phyloP scores from a whole-genome alignment of 345 rosid species.

The Garcia nutans region DNA sequence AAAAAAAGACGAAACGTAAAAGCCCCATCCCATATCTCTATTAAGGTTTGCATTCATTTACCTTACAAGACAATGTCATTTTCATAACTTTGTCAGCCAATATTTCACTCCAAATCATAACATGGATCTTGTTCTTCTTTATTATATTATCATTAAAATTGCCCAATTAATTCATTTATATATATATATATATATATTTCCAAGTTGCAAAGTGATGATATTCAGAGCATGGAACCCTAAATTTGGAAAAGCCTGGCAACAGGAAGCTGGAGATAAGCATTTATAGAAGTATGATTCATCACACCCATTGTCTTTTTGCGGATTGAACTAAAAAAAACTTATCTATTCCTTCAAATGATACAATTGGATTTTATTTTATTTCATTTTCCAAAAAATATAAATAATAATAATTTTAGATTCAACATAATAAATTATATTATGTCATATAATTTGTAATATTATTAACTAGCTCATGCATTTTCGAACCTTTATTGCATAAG shows the following conservation, averaged over 20 bases:
- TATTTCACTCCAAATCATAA: background rate
- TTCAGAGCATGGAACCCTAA: background rate
- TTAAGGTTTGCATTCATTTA: background rate
- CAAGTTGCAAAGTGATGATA: conserved; percentile 1
- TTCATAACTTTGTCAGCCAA: background rate
- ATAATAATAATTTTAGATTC: no score
- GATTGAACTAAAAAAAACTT: background rate
- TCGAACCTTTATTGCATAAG: no score
- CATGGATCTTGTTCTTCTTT: background rate
- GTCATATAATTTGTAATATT: no score
- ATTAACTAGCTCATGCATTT: no score
- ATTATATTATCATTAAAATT: background rate
- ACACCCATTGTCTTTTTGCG: background rate
- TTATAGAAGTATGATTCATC: background rate
- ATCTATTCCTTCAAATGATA: no score
- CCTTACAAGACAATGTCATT: background rate
- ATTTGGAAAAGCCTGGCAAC: background rate
- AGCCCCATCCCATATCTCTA: background rate
- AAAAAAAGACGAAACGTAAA: background rate
- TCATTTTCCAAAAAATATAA: no score
- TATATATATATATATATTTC: background rate
- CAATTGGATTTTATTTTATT: no score
- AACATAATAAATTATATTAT: no score
- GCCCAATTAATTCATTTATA: no score
- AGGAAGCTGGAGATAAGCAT: background rate